Base-by-base conservation (phyloP, 805 yeast species). In the Cyberlindnera maritima region DNA sequence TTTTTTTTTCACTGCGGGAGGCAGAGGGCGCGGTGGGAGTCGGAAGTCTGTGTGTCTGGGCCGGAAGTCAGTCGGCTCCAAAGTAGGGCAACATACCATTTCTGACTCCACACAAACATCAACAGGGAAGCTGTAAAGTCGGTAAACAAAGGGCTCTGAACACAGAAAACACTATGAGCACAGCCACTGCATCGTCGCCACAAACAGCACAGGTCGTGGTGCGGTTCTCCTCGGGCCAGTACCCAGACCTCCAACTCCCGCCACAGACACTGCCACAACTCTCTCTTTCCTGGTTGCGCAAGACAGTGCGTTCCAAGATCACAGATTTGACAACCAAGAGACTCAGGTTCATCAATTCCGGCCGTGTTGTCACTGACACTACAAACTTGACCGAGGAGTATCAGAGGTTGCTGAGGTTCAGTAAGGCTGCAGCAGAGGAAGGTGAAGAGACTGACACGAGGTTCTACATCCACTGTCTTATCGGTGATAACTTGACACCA, bases 381-480 rank as follows among this genome's bases (percentile, higher is more conserved):
- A 77, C 84, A 1, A 75, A 81, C 57, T 74, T 85, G 54, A 70
- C 67, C 23, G 68, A 66, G 18, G 87, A 83, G 39, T 65, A 80
- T 28, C 60, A 67, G 34, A 66, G 70, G 39, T 53, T 59, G 31
- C 35, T 50, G 18, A 50, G 56, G 31, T 60, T 58, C 37, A 48
- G 46, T 28, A 29, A 23, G 23, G 39, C 39, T 19, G 38, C 34
- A 9, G 8, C 5, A 21, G 25, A 21, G 2, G 46, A 45, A 13
- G 28, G 26, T 14, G 53, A 41, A 3, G 47, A 31, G 12, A 40
- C 35, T 8, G 55, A 48, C 46, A 53, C 67, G 10, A 66, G 67
- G 39, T 67, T 85, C n/a, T 87, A 82, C 58, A 72, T 89, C 4
- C 96, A 88, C 61, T 88, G 96, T 66, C 76, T 88, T 4, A 74